Evolutionary conservation across 2,329 filamentous ascomycete genomes (phyloP).

Genomic region (Aspergillus puulaauensis): DNA sequence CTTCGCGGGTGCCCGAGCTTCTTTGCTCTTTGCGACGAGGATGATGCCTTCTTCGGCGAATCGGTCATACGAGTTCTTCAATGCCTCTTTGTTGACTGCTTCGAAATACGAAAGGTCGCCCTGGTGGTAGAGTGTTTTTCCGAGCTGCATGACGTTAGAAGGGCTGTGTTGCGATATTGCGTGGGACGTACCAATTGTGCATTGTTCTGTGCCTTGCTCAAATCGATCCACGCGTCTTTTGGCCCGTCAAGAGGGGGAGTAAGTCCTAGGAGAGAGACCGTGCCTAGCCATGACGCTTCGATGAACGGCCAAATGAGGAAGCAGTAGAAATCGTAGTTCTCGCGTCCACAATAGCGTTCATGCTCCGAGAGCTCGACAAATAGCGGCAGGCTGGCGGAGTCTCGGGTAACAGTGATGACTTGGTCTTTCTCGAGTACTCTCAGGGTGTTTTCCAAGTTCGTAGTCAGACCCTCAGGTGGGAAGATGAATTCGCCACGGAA

Average conservation of each 20-base stretch:
- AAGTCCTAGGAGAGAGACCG: constrained; percentile 82
- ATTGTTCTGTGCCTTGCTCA: constrained; percentile 73
- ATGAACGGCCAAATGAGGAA: constrained; percentile 99
- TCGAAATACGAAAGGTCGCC: constrained; percentile 97
- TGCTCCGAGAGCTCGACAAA: constrained; percentile 70
- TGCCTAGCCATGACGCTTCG: constrained; percentile 88
- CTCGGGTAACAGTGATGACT: constrained; percentile 67
- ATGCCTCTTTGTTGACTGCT: constrained; percentile 95
- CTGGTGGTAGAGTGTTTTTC: constrained; percentile 96
- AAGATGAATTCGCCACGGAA: constrained; percentile 98
- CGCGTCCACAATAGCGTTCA: constrained; percentile 76
- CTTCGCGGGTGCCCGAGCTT: constrained; percentile 39
- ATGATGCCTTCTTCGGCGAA: constrained; percentile 92
- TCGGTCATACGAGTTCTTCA: constrained; percentile 86
- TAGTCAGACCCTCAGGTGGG: constrained; percentile 75
- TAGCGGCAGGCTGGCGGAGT: constrained; percentile 56
- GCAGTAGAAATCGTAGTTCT: constrained; percentile 98
- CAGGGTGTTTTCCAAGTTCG: constrained; percentile 80
- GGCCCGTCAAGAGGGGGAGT: constrained; percentile 64
- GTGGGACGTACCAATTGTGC: constrained; percentile 68
- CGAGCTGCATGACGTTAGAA: constrained; percentile 57
- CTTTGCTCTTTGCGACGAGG: constrained; percentile 67
- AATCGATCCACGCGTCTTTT: constrained; percentile 75
- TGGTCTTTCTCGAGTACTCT: constrained; percentile 73
- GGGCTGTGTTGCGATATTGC: too few species aligned